Evolutionary conservation across 805 yeast species (phyloP).

Genomic region (Yamadazyma akitaensis): DNA sequence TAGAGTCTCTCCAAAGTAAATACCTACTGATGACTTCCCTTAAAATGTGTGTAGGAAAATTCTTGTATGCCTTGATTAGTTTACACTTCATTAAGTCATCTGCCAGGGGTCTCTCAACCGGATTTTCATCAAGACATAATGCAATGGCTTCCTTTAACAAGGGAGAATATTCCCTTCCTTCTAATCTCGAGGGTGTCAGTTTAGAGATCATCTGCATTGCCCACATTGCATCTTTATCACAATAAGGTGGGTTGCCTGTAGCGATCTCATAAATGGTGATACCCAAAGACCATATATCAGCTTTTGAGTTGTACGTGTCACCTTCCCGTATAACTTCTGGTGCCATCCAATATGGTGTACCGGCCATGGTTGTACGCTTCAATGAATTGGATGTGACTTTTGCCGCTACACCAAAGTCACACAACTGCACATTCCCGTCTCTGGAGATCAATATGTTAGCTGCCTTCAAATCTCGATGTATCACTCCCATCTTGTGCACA

Average conservation of each 20-base stretch:
- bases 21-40: conserved; percentile 75
- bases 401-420: conserved; percentile 99
- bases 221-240: conserved; percentile 90
- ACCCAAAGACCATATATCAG: conserved; percentile 97
- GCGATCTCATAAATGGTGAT: conserved; percentile 92
- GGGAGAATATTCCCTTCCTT: conserved; percentile 79
- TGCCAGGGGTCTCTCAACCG: conserved; percentile 82
- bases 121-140: conserved; percentile 87
- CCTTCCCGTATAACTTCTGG: conserved; percentile 97
- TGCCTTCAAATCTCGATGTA: conserved; percentile 94
- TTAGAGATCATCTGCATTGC: conserved; percentile 94
- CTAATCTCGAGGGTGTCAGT: conserved; percentile 91
- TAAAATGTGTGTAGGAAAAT: conserved; percentile 55
- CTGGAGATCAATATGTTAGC: conserved; percentile 89
- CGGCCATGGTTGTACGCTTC: conserved; percentile 92
- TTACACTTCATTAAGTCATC: conserved; percentile 76
- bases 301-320: conserved; percentile 80
- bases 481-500: conserved; percentile 86
- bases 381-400: conserved; percentile 70
- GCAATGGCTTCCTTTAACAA: conserved; percentile 85
- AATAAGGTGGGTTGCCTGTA: conserved; percentile 96
- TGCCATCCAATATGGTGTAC: conserved; percentile 99
- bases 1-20: conserved; percentile 69
- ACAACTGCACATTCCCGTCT: conserved; percentile 85
- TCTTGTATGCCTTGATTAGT: conserved; percentile 63